Evolutionary conservation across 192 early-diverging fungal genomes (phyloP).

Genomic region (Spizellomyces sp.): DNA sequence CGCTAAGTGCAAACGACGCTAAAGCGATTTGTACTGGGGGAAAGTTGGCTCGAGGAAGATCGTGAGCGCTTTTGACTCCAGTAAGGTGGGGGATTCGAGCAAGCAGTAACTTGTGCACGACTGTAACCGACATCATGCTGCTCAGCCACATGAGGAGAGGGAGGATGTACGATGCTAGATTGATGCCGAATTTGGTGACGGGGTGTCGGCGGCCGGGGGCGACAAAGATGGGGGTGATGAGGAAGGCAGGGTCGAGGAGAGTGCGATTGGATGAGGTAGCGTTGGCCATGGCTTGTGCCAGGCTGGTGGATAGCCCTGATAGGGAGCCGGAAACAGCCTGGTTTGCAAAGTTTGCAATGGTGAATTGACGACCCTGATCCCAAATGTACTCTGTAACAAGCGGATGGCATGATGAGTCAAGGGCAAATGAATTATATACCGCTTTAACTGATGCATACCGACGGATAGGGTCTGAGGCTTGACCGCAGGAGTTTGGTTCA

Average conservation of each 20-base stretch:
- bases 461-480: not conserved
- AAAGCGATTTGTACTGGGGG: conserved; percentile 6
- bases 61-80: not conserved
- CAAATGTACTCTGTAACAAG: conserved; percentile 16
- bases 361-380: conserved; percentile 22
- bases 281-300: conserved; percentile 4
- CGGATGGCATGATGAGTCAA: not conserved
- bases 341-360: conserved; percentile 9
- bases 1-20: not conserved
- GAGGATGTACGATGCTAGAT: conserved; percentile 21
- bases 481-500: not conserved
- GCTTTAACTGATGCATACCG: not conserved
- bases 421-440: too few species aligned
- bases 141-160: conserved; percentile 25
- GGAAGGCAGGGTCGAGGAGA: conserved; percentile 17
- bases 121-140: conserved; percentile 19
- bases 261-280: not conserved
- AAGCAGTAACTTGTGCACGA: conserved; percentile 20
- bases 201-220: conserved; percentile 1
- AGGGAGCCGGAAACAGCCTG: conserved; percentile 12
- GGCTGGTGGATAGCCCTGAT: not conserved
- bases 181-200: conserved; percentile 16
- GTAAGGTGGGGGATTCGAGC: conserved; percentile 25
- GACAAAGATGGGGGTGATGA: conserved; percentile 14
- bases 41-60: not conserved